These are phyloP conservation scores for Gymnopilus dilepis DNA, from an alignment of 768 basidiomycete genomes.

Conservation along the genomic window DNA sequence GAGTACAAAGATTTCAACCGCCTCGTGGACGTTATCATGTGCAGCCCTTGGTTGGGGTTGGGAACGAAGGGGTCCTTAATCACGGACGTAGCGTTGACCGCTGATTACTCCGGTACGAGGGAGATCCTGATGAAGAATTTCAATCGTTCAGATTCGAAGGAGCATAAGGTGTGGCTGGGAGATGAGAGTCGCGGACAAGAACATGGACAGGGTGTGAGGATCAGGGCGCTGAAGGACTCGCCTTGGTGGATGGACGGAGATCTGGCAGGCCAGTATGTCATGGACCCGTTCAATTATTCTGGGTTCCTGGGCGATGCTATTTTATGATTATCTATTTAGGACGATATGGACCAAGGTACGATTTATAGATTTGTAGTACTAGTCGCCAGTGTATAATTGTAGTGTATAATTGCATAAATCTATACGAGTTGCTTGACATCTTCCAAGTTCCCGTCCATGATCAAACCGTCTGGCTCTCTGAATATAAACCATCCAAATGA, in stretches of 20 bases:
- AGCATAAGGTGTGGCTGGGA: not conserved
- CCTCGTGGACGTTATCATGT: not conserved
- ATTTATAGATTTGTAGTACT: not conserved
- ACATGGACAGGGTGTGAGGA: not conserved
- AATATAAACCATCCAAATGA: too few species aligned
- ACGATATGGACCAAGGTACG: too few species aligned
- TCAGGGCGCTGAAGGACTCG: not conserved
- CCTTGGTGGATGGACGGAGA: constrained; percentile 1
- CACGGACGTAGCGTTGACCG: not conserved
- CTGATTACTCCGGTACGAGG: not conserved
- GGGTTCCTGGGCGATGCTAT: not conserved
- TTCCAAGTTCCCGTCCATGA: too few species aligned
- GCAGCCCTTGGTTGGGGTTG: not conserved
- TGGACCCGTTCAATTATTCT: not conserved
- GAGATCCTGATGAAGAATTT: not conserved
- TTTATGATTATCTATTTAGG: not conserved
- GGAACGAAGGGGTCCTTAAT: not conserved
- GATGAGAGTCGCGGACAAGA: too few species aligned
- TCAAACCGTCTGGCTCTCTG: too few species aligned
- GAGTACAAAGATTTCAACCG: not conserved
- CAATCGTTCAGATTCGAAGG: too few species aligned
- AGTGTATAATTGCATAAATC: too few species aligned
- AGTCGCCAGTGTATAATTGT: too few species aligned
- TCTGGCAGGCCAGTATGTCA: not conserved
- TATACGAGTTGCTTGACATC: too few species aligned